Conservation (phyloP, 768 basidiomycete species). For the Phanerochaete carnosa region DNA sequence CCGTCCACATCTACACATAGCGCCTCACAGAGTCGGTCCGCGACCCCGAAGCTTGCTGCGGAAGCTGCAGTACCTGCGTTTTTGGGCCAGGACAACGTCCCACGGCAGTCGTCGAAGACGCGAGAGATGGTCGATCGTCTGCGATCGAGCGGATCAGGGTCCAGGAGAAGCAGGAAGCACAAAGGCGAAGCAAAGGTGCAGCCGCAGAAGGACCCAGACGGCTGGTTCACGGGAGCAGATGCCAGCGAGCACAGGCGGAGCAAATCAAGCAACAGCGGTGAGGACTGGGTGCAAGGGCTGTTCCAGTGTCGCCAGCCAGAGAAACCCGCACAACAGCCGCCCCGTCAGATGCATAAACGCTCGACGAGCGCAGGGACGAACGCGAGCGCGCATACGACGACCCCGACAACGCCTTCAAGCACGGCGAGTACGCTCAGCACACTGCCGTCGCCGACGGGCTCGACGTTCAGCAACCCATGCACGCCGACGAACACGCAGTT, state of each 20-base stretch:
- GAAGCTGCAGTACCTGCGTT: conserved; percentile 45
- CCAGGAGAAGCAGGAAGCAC: conserved; percentile 16
- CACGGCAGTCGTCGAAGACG: conserved; percentile 48
- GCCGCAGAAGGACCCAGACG: conserved; percentile 13
- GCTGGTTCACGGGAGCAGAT: conserved; percentile 19
- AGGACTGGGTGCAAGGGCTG: conserved; percentile 22
- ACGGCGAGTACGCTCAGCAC: conserved; percentile 2
- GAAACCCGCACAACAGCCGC: neutral
- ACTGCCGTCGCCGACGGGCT: conserved; percentile 9
- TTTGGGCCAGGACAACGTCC: conserved; percentile 36
- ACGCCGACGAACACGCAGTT: conserved; percentile 5
- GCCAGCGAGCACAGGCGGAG: neutral
- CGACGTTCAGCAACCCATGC: conserved; percentile 4
- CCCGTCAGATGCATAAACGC: neutral
- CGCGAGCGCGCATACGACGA: neutral
- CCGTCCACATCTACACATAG: conserved; percentile 22
- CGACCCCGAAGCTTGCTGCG: conserved; percentile 29
- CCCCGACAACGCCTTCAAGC: conserved; percentile 8
- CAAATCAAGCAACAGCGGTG: conserved; percentile 15
- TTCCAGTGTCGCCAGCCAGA: conserved; percentile 3
- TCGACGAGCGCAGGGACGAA: neutral
- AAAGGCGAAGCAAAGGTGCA: neutral
- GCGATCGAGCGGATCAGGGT: conserved; percentile 32
- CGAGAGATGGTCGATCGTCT: conserved; percentile 58
- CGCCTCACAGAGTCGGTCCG: conserved; percentile 23